These are phyloP conservation scores for Ilex paraguariensis DNA, from an alignment of 305 asterid genomes.

Conservation along the genomic window DNA sequence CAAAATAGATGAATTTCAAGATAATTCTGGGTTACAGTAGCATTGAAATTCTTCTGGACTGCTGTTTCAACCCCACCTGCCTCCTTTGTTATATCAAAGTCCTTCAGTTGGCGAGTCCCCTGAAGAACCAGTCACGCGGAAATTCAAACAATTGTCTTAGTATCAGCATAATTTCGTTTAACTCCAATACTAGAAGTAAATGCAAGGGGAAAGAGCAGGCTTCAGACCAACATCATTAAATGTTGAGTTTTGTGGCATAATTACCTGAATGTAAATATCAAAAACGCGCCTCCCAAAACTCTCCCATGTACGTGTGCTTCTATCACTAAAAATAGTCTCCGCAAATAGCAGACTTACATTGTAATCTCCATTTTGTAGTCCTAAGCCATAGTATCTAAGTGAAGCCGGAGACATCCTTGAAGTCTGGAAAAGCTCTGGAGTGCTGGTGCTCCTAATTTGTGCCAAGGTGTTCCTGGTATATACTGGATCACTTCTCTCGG, in stretches of 20 bases:
- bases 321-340: background rate
- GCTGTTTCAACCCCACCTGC: background rate
- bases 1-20: constrained; percentile 6
- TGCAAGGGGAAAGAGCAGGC: too few relatives aligned
- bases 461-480: background rate
- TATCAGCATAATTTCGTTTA: too few relatives aligned
- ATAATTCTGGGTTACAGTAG: background rate
- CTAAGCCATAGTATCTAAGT: constrained; percentile 4
- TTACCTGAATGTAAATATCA: constrained; percentile 2
- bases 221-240: too few relatives aligned
- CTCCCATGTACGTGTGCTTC: background rate
- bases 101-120: background rate
- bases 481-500: background rate
- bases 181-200: too few relatives aligned
- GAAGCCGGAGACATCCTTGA: background rate
- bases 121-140: background rate
- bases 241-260: too few relatives aligned
- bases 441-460: background rate
- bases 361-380: background rate
- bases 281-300: constrained; percentile 3
- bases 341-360: background rate
- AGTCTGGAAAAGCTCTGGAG: background rate
- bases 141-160: too few relatives aligned
- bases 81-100: constrained; percentile 3
- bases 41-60: background rate